Conservation (phyloP, 1,284 basidiomycete genomes). For the Phellopilus nigrolimitatus region DNA sequence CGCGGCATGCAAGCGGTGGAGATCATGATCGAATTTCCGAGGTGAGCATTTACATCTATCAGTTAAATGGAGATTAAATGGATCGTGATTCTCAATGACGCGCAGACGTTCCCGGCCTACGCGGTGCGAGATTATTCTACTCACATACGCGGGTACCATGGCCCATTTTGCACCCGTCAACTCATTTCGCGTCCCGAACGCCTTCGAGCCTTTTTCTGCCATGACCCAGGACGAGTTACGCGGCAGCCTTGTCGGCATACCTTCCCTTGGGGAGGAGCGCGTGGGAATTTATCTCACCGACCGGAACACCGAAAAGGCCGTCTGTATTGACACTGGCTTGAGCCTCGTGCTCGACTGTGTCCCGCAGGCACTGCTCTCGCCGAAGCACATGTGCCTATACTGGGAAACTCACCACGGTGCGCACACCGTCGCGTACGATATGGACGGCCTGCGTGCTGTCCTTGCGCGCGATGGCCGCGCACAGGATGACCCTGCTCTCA, state of each 20-base stretch:
- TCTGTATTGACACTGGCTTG: slow-evolving; percentile 15
- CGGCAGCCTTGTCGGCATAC: slow-evolving; percentile 8
- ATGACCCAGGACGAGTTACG: slow-evolving; percentile 14
- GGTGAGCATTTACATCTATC: neutral
- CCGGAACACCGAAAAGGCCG: slow-evolving; percentile 10
- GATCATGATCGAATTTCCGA: slow-evolving; percentile 13
- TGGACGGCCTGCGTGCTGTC: neutral
- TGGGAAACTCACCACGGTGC: slow-evolving; percentile 10
- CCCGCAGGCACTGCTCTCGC: slow-evolving; percentile 13
- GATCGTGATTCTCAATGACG: neutral
- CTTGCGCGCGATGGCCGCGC: neutral
- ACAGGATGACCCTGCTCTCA: slow-evolving; percentile 1
- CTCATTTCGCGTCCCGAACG: slow-evolving; percentile 3
- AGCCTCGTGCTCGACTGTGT: slow-evolving; percentile 3
- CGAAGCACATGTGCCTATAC: slow-evolving; percentile 9
- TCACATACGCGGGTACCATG: neutral
- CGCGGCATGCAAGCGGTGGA: slow-evolving; percentile 6
- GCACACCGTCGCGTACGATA: slow-evolving; percentile 9
- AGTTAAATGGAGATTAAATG: neutral
- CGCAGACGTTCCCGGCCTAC: slow-evolving; percentile 2
- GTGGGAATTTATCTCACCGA: slow-evolving; percentile 15
- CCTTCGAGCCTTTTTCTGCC: slow-evolving; percentile 14
- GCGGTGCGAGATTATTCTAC: slow-evolving; percentile 10
- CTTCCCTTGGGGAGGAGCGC: neutral
- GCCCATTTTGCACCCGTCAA: slow-evolving; percentile 1